Base-by-base conservation (phyloP, 768 basidiomycete species). In the Suillus fuscotomentosus region DNA sequence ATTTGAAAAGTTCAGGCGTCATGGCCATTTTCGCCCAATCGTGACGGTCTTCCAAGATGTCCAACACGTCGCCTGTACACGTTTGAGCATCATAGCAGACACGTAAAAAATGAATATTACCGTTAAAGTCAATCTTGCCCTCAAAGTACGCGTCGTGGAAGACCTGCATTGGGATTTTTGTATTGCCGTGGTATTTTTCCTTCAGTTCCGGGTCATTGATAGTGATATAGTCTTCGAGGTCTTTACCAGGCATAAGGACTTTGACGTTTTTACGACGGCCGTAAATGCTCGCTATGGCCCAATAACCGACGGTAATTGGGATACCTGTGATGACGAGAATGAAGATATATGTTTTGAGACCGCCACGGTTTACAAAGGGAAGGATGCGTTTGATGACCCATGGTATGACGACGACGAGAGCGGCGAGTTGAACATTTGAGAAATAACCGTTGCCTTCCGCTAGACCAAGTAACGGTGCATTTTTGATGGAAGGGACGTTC, bases 61-160 rank as follows among this genome's bases (percentile, higher is more conserved):
- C 95, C 67, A 99, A 82, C 48, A 98, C 89, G 73, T 99, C 97
- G 65, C 92, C 95, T 97, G 69, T 41, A 66, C 20, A 22, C 31
- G 57, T 51, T 20, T 45, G 13, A 5, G 2, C 22, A 8, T 14
- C 13, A 50, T 14, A 3, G 54, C 2, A 6, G 31, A 27, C 20
- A 24, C 53, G 43, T 65, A 34, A 47, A 51, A 43, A 3, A 63
- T 2, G 31, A 17, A 57, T 76, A 83, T 47, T 51, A 92, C 97
- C 95, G 60, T 98, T 99, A 76, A 99, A 92, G 63, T 98, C 96
- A 66, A 96, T 87, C 80, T 98, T 98, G 57, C 90, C 90, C 59
- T 96, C 95, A 75, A 99, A 98, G 80, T 91, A 99, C 67, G 94
- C 93, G 81, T 99, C 97, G 74, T 99, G 90, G 83, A 97, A 97